Conservation (phyloP, 1,139 yeast species). For the Kodamaea suecica region DNA sequence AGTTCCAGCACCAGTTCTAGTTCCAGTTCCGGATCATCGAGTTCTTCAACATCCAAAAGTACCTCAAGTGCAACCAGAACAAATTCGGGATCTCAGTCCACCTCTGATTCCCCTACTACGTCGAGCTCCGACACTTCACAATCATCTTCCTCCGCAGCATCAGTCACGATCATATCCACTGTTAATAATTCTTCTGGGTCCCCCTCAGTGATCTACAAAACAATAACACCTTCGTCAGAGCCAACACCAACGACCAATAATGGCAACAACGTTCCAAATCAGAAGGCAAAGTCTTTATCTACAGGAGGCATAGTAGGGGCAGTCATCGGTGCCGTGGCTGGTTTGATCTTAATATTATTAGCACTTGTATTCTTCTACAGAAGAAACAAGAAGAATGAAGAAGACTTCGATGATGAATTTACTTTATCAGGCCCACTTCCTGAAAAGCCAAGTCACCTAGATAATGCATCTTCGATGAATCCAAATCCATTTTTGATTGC, state of each 20-base stretch:
- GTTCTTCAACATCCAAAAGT: slow-evolving; percentile 18
- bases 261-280: too few relatives aligned
- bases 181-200: slow-evolving; percentile 10
- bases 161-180: slow-evolving; percentile 13
- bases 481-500: slow-evolving; percentile 27
- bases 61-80: slow-evolving; percentile 15
- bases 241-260: slow-evolving; percentile 3
- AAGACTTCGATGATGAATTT: slow-evolving; percentile 37
- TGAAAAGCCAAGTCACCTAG: slow-evolving; percentile 16
- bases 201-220: slow-evolving; percentile 14
- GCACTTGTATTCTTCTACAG: slow-evolving; percentile 40
- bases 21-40: too few relatives aligned
- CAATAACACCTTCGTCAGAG: slow-evolving; percentile 15
- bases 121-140: slow-evolving; percentile 6
- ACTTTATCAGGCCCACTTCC: slow-evolving; percentile 32
- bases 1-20: too few relatives aligned
- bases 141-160: slow-evolving; percentile 5
- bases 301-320: slow-evolving; percentile 76
- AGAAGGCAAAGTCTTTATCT: too few relatives aligned
- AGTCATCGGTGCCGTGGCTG: slow-evolving; percentile 60
- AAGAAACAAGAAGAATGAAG: slow-evolving; percentile 29
- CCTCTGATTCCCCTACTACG: slow-evolving; percentile 11
- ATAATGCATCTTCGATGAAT: slow-evolving; percentile 9
- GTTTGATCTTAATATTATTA: slow-evolving; percentile 29
- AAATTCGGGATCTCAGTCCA: slow-evolving; percentile 6